phyloP scores from a whole-genome alignment of 179 eudicot genomes.

The Patellifolia procumbens region DNA sequence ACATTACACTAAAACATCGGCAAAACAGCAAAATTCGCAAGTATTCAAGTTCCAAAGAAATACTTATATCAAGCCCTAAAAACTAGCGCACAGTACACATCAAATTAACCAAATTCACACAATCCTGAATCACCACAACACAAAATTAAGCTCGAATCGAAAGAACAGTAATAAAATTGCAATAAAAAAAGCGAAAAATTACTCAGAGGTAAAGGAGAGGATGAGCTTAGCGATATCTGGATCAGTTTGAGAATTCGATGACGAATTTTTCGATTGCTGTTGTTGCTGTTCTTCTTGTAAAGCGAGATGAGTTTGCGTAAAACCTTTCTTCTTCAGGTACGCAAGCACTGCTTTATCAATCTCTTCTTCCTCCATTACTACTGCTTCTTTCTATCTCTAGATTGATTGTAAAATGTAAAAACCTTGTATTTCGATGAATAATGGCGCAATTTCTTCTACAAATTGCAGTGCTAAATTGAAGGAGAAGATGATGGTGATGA shows the following conservation, averaged over 20 bases:
- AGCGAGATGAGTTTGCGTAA: constrained; percentile 66
- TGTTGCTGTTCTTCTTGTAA: constrained; percentile 66
- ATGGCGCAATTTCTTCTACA: neutral
- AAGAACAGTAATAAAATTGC: neutral
- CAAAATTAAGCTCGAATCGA: neutral
- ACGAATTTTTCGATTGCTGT: constrained; percentile 39
- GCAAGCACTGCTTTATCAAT: constrained; percentile 79
- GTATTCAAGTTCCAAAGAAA: too few relatives aligned
- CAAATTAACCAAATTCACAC: neutral
- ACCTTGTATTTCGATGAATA: too few relatives aligned
- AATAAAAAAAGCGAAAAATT: constrained; percentile 12
- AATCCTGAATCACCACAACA: neutral
- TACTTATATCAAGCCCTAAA: neutral
- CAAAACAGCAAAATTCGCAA: neutral
- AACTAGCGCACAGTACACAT: neutral
- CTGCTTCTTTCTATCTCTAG: neutral
- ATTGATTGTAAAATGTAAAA: neutral
- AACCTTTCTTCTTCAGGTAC: constrained; percentile 87
- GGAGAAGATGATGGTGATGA: neutral
- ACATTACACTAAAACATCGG: too few relatives aligned
- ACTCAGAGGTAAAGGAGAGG: constrained; percentile 63
- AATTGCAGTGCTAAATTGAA: neutral
- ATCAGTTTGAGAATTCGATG: constrained; percentile 53
- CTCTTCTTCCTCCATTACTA: constrained; percentile 70
- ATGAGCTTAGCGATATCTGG: constrained; percentile 68